Conservation (phyloP, 257 asterid genomes). For the Capsicum rhomboideum region DNA sequence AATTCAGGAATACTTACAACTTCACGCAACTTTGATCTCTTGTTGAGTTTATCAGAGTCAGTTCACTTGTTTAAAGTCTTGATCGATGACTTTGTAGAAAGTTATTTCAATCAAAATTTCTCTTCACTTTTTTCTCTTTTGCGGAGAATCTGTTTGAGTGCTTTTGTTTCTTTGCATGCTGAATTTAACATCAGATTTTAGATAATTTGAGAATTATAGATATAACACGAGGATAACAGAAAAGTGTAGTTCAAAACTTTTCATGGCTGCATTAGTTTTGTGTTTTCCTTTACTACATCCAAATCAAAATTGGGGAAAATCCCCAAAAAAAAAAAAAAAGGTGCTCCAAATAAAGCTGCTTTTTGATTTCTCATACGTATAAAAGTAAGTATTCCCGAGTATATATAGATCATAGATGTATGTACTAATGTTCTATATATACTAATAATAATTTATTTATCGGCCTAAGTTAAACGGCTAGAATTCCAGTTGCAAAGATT, state of each 20-base stretch:
- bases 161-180: not conserved
- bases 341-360: not conserved
- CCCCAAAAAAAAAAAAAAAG: not conserved
- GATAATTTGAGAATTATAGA: not conserved
- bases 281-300: conserved; percentile 6
- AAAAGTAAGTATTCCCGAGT: not conserved
- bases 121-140: not conserved
- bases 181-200: not conserved
- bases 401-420: conserved; percentile 4
- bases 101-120: not conserved
- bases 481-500: conserved; percentile 53
- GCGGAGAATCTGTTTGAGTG: not conserved
- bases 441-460: not conserved
- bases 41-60: not conserved
- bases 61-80: too few relatives aligned
- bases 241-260: not conserved
- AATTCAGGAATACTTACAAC: too few relatives aligned
- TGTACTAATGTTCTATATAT: not conserved
- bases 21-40: not conserved
- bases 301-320: conserved; percentile 6
- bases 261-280: not conserved
- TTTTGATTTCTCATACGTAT: conserved; percentile 7
- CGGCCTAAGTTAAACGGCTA: conserved; percentile 28
- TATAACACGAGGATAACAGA: not conserved
- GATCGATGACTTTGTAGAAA: not conserved